Evolutionary conservation across 306 rosid species (phyloP).

Genomic region (Begonia masoniana): DNA sequence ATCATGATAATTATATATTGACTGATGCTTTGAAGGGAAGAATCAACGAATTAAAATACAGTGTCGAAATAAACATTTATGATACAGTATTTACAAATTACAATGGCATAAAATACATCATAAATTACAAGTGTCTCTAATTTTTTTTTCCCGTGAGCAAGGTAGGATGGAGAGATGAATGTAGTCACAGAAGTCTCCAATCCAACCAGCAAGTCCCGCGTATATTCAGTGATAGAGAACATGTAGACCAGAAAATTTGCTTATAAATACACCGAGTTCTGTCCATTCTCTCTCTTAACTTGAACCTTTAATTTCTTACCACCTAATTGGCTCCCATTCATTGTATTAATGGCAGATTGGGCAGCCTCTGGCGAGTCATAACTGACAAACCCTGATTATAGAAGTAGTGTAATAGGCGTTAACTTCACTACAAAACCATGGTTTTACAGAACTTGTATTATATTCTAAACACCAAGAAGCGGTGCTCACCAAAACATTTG

Average conservation of each 20-base stretch:
- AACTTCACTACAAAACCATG: not conserved
- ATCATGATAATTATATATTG: too few species aligned
- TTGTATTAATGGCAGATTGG: constrained; percentile 64
- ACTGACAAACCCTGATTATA: constrained; percentile 86
- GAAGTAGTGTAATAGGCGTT: constrained; percentile 16
- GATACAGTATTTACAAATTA: constrained; percentile 80
- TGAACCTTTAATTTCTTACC: constrained; percentile 96
- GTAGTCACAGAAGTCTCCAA: constrained; percentile 21
- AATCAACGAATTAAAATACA: constrained; percentile 80
- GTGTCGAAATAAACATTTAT: constrained; percentile 52
- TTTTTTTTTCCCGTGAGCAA: constrained; percentile 9
- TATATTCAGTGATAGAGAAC: too few species aligned
- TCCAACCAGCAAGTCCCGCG: constrained; percentile 12
- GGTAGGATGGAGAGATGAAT: constrained; percentile 1
- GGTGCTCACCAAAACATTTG: constrained; percentile 90
- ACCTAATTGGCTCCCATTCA: constrained; percentile 90
- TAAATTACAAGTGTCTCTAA: constrained; percentile 47
- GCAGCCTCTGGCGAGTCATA: constrained; percentile 86
- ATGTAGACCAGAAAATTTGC: constrained; percentile 12
- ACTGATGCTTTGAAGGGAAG: constrained; percentile 28
- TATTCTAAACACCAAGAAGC: constrained; percentile 10
- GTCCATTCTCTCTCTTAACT: constrained; percentile 92
- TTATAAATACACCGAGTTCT: constrained; percentile 53
- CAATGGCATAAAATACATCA: constrained; percentile 45
- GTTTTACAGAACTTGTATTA: constrained; percentile 5